phyloP scores from a whole-genome alignment of 495 filamentous ascomycete genomes.

The Thermothielavioides terrestris region DNA sequence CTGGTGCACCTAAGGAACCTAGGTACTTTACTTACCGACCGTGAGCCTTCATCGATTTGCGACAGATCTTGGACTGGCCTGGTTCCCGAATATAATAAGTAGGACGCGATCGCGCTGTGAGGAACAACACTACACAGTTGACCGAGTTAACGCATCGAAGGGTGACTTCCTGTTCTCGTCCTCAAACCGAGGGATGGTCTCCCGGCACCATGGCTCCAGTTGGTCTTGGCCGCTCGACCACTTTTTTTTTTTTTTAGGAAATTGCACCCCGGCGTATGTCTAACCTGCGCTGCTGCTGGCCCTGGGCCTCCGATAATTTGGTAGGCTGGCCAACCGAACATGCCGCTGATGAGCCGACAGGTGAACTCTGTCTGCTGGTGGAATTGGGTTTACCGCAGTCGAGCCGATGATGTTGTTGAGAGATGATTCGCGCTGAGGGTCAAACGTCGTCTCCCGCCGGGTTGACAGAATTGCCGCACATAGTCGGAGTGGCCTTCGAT shows the following conservation, averaged over 20 bases:
- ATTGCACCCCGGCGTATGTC: constrained; percentile 9
- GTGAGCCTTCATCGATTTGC: too few species aligned
- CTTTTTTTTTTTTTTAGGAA: background rate
- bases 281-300: constrained; percentile 1
- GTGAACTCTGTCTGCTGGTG: too few species aligned
- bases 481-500: too few species aligned
- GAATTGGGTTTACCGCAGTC: too few species aligned
- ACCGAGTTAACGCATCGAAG: too few species aligned
- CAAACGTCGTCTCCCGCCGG: too few species aligned
- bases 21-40: too few species aligned
- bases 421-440: background rate
- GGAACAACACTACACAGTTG: too few species aligned
- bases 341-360: background rate
- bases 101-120: background rate
- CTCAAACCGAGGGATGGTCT: background rate
- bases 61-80: too few species aligned
- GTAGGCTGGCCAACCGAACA: constrained; percentile 5
- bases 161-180: background rate
- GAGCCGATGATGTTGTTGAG: background rate
- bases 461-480: too few species aligned
- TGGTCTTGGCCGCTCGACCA: constrained; percentile 22
- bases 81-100: too few species aligned
- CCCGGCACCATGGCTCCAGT: constrained; percentile 12
- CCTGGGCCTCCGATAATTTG: constrained; percentile 19
- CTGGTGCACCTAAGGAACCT: too few species aligned